phyloP scores from a whole-genome alignment of 1,284 basidiomycete genomes.

The Moniliophthora roreri region DNA sequence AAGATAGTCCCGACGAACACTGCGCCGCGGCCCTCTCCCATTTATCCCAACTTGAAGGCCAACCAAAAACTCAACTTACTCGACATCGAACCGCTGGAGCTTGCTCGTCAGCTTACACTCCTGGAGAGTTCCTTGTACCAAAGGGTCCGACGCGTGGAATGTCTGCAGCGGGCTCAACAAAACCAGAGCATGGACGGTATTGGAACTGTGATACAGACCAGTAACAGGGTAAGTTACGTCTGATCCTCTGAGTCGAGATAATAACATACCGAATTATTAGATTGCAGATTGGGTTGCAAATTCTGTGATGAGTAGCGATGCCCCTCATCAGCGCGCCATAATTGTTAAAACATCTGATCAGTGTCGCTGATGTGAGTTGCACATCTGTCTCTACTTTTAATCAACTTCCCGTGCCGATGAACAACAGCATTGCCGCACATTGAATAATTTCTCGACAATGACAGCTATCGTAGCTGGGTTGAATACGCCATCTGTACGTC shows the following conservation, averaged over 20 bases:
- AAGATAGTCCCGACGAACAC: slow-evolving; percentile 54
- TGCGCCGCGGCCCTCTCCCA: slow-evolving; percentile 69
- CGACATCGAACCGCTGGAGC: slow-evolving; percentile 89
- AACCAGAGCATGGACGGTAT: slow-evolving; percentile 81
- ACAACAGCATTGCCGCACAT: slow-evolving; percentile 78
- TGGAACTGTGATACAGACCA: slow-evolving; percentile 87
- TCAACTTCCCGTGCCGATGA: slow-evolving; percentile 11
- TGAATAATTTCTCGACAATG: slow-evolving; percentile 97
- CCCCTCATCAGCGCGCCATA: slow-evolving; percentile 82
- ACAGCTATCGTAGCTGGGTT: slow-evolving; percentile 95
- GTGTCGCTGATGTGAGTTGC: slow-evolving; percentile 78
- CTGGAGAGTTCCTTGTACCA: slow-evolving; percentile 89
- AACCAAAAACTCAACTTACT: slow-evolving; percentile 78
- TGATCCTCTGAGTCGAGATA: neutral
- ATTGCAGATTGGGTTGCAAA: slow-evolving; percentile 96
- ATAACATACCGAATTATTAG: slow-evolving; percentile 33
- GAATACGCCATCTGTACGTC: slow-evolving; percentile 91
- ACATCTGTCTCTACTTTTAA: slow-evolving; percentile 3
- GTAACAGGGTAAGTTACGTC: slow-evolving; percentile 71
- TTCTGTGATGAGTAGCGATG: slow-evolving; percentile 81
- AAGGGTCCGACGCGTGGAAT: slow-evolving; percentile 89
- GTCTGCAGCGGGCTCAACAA: slow-evolving; percentile 77
- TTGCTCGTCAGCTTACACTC: slow-evolving; percentile 93
- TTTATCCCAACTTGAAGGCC: slow-evolving; percentile 75
- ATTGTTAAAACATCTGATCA: slow-evolving; percentile 92